Evolutionary conservation across 164 flowering plant genomes (phyloP).

Genomic region (Liquidambar formosana): DNA sequence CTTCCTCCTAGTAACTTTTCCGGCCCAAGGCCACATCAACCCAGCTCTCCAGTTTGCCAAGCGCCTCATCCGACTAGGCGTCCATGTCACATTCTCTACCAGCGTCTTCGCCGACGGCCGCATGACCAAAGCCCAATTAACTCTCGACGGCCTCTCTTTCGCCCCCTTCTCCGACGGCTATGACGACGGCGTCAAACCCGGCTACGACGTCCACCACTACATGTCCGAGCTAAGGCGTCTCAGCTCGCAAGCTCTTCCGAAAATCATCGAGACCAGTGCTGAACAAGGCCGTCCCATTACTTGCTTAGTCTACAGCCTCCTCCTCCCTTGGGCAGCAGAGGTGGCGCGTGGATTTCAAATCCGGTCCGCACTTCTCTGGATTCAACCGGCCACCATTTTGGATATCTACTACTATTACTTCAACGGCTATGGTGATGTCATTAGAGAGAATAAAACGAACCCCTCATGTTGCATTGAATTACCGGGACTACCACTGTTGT

Average conservation of each 20-base stretch:
- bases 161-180: slow-evolving; percentile 9
- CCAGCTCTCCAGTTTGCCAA: slow-evolving; percentile 29
- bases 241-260: slow-evolving; percentile 3
- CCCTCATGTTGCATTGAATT: slow-evolving; percentile 4
- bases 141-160: not conserved
- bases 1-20: slow-evolving; percentile 17
- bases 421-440: slow-evolving; percentile 11
- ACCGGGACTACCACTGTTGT: slow-evolving; percentile 21
- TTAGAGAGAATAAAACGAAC: not conserved
- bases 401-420: slow-evolving; percentile 28
- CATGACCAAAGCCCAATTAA: not conserved
- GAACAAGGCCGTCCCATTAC: not conserved
- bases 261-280: not conserved
- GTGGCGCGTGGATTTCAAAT: slow-evolving; percentile 18
- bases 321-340: not conserved
- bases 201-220: not conserved
- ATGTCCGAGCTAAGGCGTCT: not conserved
- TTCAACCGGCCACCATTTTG: slow-evolving; percentile 23
- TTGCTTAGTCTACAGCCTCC: not conserved
- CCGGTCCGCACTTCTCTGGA: slow-evolving; percentile 23
- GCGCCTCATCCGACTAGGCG: slow-evolving; percentile 9
- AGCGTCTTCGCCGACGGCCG: slow-evolving; percentile 4
- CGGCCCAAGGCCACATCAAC: slow-evolving; percentile 29
- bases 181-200: not conserved
- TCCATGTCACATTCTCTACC: slow-evolving; percentile 18